Evolutionary conservation across 2,329 filamentous ascomycete genomes (phyloP).

Genomic region (Rasamsonia emersonii): DNA sequence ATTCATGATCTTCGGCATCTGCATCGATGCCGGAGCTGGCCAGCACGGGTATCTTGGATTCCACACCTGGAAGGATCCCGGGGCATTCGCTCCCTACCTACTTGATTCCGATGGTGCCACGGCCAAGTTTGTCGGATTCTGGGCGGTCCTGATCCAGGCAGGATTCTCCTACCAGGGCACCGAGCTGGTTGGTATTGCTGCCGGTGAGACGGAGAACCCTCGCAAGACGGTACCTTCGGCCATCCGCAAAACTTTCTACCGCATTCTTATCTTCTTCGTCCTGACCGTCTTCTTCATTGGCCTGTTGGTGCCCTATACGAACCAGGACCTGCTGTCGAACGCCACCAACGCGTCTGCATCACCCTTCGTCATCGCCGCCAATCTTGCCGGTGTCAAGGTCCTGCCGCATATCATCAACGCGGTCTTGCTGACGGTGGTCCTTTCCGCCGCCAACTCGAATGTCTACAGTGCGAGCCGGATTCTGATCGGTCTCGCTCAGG

Average conservation of each 20-base stretch:
- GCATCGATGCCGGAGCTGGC: constrained; percentile 11
- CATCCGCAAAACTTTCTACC: constrained; percentile 68
- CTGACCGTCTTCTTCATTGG: constrained; percentile 62
- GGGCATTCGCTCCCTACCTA: constrained; percentile 43
- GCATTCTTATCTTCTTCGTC: constrained; percentile 69
- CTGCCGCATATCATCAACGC: constrained; percentile 61
- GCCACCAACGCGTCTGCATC: constrained; percentile 46
- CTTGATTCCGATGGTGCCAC: constrained; percentile 27
- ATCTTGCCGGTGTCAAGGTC: constrained; percentile 49
- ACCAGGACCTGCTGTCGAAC: constrained; percentile 36
- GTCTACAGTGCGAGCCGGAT: constrained; percentile 66
- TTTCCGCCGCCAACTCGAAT: constrained; percentile 67
- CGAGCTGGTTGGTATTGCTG: constrained; percentile 65
- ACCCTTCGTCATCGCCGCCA: constrained; percentile 65
- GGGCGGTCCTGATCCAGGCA: constrained; percentile 61
- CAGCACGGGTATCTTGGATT: constrained; percentile 49
- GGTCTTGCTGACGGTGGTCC: constrained; percentile 63
- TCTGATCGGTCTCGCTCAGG: constrained; percentile 61
- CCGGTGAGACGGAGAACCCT: constrained; percentile 67
- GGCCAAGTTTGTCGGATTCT: constrained; percentile 52
- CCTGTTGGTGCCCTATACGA: constrained; percentile 65
- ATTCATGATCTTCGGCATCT: constrained; percentile 11
- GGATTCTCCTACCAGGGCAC: constrained; percentile 68
- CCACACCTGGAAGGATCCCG: constrained; percentile 54
- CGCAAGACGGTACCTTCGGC: constrained; percentile 63